phyloP scores from a whole-genome alignment of 2,329 filamentous ascomycete species.

The Monosporascus sp. region DNA sequence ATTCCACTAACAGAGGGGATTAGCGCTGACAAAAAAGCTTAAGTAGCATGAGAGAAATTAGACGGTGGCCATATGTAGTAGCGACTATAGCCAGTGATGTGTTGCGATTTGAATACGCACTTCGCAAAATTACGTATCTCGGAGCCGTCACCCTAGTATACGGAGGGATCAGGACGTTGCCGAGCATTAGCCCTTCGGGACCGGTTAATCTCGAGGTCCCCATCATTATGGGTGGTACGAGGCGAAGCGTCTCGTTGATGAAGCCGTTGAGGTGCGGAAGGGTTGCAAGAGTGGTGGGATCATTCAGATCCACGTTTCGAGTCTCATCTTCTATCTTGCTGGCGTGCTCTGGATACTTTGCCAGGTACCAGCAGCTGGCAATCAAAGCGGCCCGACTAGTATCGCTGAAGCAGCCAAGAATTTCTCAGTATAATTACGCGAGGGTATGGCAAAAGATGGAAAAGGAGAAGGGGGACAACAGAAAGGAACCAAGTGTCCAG shows the following conservation, averaged over 20 bases:
- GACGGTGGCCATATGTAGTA: background rate
- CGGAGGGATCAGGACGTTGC: slow-evolving; percentile 10
- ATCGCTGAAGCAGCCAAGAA: slow-evolving; percentile 7
- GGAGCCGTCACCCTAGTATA: slow-evolving; percentile 12
- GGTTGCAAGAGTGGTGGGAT: slow-evolving; percentile 4
- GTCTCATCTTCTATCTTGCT: slow-evolving; percentile 10
- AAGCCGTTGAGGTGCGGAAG: slow-evolving; percentile 15
- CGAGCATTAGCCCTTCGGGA: slow-evolving; percentile 10
- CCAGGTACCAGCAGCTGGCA: slow-evolving; percentile 5
- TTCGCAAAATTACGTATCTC: slow-evolving; percentile 14
- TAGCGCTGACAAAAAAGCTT: background rate
- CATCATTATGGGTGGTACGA: slow-evolving; percentile 13
- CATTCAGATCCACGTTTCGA: slow-evolving; percentile 7
- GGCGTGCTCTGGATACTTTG: slow-evolving; percentile 12
- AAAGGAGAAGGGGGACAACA: no score
- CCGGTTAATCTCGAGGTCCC: slow-evolving; percentile 10
- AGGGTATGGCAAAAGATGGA: background rate
- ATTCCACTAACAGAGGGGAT: slow-evolving; percentile 10
- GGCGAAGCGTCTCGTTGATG: slow-evolving; percentile 12
- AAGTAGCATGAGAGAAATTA: background rate
- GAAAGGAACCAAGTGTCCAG: no score
- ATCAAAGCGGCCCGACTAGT: slow-evolving; percentile 14
- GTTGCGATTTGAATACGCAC: slow-evolving; percentile 6
- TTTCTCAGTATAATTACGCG: background rate
- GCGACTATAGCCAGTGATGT: background rate